phyloP scores from a whole-genome alignment of 225 moss, liverwort and hornwort genomes.

The Anthoceros angustus region DNA sequence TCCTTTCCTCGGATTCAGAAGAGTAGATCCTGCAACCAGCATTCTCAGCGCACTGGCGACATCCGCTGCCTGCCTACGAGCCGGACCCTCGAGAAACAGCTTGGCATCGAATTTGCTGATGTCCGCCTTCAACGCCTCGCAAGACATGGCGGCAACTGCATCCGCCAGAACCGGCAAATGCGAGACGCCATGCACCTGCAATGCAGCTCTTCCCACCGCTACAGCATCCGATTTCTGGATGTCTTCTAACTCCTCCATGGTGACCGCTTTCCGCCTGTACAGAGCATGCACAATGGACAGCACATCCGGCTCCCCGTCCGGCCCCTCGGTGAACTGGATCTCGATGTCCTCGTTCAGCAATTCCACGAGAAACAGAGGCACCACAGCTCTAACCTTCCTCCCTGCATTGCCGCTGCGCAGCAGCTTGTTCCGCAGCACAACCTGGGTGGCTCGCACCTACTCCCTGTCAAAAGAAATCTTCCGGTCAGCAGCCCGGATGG shows the following conservation, averaged over 20 bases:
- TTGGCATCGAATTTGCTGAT: constrained; percentile 19
- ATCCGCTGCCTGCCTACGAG: constrained; percentile 22
- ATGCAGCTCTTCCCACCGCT: constrained; percentile 15
- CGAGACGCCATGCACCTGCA: constrained; percentile 10
- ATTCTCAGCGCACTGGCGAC: constrained; percentile 27
- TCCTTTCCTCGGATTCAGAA: constrained; percentile 20
- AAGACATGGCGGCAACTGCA: constrained; percentile 23
- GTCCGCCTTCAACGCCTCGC: constrained; percentile 29
- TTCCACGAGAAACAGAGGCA: constrained; percentile 22
- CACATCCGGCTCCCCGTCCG: constrained; percentile 7
- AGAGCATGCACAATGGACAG: constrained; percentile 9
- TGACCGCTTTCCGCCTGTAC: constrained; percentile 15
- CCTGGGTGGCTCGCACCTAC: no score
- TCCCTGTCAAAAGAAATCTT: constrained; percentile 21
- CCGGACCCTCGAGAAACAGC: constrained; percentile 14
- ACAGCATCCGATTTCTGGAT: constrained; percentile 14
- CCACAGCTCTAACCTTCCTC: constrained; percentile 15
- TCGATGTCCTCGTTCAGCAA: no score
- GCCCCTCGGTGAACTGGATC: constrained; percentile 6
- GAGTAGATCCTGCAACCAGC: constrained; percentile 25
- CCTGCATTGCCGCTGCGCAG: constrained; percentile 11
- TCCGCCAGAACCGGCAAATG: constrained; percentile 15
- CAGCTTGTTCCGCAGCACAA: constrained; percentile 29
- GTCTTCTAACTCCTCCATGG: constrained; percentile 16
- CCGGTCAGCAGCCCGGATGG: no score